These are phyloP conservation scores for Grosmannia huntii DNA, from an alignment of 2,329 filamentous ascomycete genomes.

Conservation along the genomic window DNA sequence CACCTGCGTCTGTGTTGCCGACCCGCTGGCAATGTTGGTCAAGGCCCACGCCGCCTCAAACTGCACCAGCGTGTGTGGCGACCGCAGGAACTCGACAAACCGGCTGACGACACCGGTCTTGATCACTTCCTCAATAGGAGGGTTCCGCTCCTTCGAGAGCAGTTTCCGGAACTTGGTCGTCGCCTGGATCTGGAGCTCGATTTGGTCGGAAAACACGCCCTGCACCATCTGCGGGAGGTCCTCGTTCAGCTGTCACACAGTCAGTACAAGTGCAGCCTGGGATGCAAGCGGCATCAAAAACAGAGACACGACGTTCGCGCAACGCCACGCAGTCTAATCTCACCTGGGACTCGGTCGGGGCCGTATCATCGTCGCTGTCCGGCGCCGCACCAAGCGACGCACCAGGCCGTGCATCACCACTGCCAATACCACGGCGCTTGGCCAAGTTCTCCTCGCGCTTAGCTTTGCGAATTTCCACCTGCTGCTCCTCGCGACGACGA, in stretches of 20 bases:
- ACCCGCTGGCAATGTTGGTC: conserved; percentile 98
- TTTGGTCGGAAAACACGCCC: conserved; percentile 97
- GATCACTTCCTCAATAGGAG: conserved; percentile 97
- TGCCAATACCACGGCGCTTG: conserved; percentile 89
- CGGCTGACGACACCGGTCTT: conserved; percentile 95
- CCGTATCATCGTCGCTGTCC: conserved; percentile 95
- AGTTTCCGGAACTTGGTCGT: conserved; percentile 98
- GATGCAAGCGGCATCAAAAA: too few species aligned
- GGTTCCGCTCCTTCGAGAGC: conserved; percentile 96
- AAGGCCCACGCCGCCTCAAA: conserved; percentile 98
- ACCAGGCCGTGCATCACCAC: conserved; percentile 65
- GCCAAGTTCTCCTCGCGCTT: conserved; percentile 98
- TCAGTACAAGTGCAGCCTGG: not conserved
- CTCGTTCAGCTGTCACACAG: conserved; percentile 66
- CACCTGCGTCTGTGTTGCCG: conserved; percentile 93
- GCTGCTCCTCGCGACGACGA: conserved; percentile 95
- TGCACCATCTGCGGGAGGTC: conserved; percentile 97
- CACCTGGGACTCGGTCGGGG: conserved; percentile 94
- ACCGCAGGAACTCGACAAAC: conserved; percentile 96
- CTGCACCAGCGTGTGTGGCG: conserved; percentile 93
- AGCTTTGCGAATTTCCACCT: conserved; percentile 96
- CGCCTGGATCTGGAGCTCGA: conserved; percentile 91
- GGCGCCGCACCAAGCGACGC: conserved; percentile 76
- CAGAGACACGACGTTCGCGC: too few species aligned
- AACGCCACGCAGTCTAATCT: not conserved